phyloP scores from a whole-genome alignment of 768 basidiomycete genomes.

The Suillus brevipes region DNA sequence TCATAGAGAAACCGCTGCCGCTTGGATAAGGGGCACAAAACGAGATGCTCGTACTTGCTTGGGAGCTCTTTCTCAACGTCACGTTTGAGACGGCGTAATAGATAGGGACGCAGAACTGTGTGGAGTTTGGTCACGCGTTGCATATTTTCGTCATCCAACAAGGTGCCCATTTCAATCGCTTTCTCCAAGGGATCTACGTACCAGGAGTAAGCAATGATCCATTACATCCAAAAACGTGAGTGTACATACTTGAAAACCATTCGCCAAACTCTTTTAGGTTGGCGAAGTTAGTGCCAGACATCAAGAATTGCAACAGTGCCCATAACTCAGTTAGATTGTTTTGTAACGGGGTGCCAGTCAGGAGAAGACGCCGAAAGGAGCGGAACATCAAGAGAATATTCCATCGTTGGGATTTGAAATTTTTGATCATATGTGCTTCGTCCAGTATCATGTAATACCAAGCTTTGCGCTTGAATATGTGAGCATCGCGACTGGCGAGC shows the following conservation, averaged over 20 bases:
- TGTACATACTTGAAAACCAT: constrained; percentile 89
- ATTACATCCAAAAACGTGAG: not conserved
- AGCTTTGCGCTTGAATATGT: constrained; percentile 87
- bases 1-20: constrained; percentile 94
- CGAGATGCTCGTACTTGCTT: constrained; percentile 89
- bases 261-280: constrained; percentile 92
- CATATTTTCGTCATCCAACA: constrained; percentile 78
- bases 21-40: constrained; percentile 86
- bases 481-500: constrained; percentile 86
- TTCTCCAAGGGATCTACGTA: constrained; percentile 86
- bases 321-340: constrained; percentile 96
- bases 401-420: constrained; percentile 93
- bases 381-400: constrained; percentile 87
- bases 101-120: constrained; percentile 91
- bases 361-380: constrained; percentile 79
- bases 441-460: constrained; percentile 98
- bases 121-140: constrained; percentile 88
- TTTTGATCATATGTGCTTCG: constrained; percentile 98
- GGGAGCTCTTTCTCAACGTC: constrained; percentile 97
- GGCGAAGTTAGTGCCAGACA: constrained; percentile 87
- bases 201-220: constrained; percentile 9
- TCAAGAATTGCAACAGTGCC: constrained; percentile 92
- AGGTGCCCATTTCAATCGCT: constrained; percentile 83
- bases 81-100: constrained; percentile 94
- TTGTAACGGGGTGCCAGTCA: constrained; percentile 96